A percentile compares a stretch with the other conserved stretches of the same genome.
Conservation (phyloP, 2,329 filamentous ascomycete genomes). For the Diaporthe amygdali region DNA sequence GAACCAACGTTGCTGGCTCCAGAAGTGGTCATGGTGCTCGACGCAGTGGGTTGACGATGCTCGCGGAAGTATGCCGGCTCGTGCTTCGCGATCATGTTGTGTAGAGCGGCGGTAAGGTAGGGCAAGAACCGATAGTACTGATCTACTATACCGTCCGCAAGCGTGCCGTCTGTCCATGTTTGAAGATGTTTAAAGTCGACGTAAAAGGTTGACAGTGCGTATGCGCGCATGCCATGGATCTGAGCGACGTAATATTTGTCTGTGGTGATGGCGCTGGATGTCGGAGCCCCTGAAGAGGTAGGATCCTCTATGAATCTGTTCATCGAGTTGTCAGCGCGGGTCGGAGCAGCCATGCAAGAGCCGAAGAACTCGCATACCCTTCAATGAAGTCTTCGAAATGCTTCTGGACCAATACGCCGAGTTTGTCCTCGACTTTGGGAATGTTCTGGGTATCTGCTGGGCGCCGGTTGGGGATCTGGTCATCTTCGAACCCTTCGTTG, state of each 20-base stretch:
- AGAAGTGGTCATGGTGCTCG: slow-evolving; percentile 73
- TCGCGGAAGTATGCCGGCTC: slow-evolving; percentile 93
- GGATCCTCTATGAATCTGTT: slow-evolving; percentile 72
- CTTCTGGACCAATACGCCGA: slow-evolving; percentile 75
- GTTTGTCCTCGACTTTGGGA: slow-evolving; percentile 76
- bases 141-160: slow-evolving; percentile 85
- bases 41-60: slow-evolving; percentile 83
- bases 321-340: not conserved
- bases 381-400: slow-evolving; percentile 84
- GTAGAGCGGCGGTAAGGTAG: slow-evolving; percentile 85
- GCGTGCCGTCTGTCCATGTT: slow-evolving; percentile 75
- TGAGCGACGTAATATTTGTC: slow-evolving; percentile 87
- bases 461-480: slow-evolving; percentile 62
- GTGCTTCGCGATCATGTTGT: slow-evolving; percentile 93
- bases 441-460: slow-evolving; percentile 57
- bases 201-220: slow-evolving; percentile 83
- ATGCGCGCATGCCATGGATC: slow-evolving; percentile 77
- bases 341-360: not conserved
- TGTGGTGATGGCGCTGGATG: slow-evolving; percentile 73
- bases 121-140: slow-evolving; percentile 96
- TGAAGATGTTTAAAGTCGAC: slow-evolving; percentile 87
- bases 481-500: slow-evolving; percentile 64
- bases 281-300: slow-evolving; percentile 64
- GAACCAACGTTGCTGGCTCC: slow-evolving; percentile 67
- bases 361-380: slow-evolving; percentile 53